phyloP scores from a whole-genome alignment of 225 moss, liverwort and hornwort species.

The Sphagnum tenellum region DNA sequence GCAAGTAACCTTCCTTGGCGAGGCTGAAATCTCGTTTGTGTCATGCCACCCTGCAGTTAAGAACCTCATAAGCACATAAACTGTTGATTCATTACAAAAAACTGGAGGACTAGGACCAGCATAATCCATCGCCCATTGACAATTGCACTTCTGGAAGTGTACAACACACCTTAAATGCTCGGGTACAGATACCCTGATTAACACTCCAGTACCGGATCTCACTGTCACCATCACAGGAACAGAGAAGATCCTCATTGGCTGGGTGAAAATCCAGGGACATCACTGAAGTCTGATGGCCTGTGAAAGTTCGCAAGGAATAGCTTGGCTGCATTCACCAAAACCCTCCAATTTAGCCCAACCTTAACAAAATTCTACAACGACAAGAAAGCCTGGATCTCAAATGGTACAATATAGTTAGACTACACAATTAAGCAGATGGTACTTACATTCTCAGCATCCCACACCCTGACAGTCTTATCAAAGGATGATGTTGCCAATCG shows the following conservation, averaged over 20 bases:
- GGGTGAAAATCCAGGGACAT: constrained; percentile 99
- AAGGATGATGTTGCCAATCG: constrained; percentile 98
- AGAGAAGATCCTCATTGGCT: constrained; percentile 83
- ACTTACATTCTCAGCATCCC: constrained; percentile 97
- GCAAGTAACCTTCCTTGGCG: constrained; percentile 90
- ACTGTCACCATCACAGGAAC: constrained; percentile 96
- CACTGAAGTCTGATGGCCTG: constrained; percentile 82
- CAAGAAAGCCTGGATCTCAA: no score
- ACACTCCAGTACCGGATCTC: constrained; percentile 99
- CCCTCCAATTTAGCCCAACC: no score
- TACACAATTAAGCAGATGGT: neutral
- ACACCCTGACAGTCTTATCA: constrained; percentile 96
- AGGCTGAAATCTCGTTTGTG: constrained; percentile 99
- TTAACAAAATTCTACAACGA: neutral
- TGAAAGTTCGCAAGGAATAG: constrained; percentile 73
- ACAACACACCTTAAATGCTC: constrained; percentile 74
- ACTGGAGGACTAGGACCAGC: no score
- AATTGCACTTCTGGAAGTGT: neutral
- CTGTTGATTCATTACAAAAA: neutral
- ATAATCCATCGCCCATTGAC: neutral
- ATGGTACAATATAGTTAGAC: no score
- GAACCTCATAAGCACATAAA: neutral
- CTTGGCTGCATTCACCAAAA: constrained; percentile 58
- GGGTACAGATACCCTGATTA: constrained; percentile 80
- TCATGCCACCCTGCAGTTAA: constrained; percentile 78